Conservation (phyloP, 2,329 filamentous ascomycete species). For the Xylariaceae sp. region DNA sequence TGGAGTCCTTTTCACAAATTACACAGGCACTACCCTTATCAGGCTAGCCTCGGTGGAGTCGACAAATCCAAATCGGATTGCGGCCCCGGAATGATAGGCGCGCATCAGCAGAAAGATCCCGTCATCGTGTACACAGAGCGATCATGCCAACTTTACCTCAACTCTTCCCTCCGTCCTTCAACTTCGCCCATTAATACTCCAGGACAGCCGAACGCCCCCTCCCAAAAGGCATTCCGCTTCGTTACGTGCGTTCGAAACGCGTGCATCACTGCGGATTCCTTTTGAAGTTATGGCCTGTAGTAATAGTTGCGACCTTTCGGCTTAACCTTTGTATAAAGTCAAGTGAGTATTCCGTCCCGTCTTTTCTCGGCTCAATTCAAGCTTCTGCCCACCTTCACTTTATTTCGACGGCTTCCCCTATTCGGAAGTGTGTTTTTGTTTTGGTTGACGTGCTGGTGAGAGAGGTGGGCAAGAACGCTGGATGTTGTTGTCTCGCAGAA, state of each 20-base stretch:
- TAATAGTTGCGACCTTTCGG: constrained; percentile 19
- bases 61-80: neutral
- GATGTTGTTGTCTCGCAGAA: neutral
- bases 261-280: constrained; percentile 3
- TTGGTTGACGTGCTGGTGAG: neutral
- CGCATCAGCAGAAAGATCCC: constrained; percentile 11
- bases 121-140: constrained; percentile 9
- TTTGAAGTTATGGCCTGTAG: constrained; percentile 27
- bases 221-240: neutral
- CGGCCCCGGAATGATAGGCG: neutral
- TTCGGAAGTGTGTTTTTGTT: neutral
- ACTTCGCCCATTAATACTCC: neutral
- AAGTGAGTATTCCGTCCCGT: constrained; percentile 19
- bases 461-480: neutral
- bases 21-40: constrained; percentile 16
- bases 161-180: constrained; percentile 2
- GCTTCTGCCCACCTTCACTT: neutral
- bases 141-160: constrained; percentile 24
- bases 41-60: constrained; percentile 5
- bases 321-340: constrained; percentile 28
- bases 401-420: neutral
- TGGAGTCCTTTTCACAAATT: constrained; percentile 4
- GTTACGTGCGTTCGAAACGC: constrained; percentile 3
- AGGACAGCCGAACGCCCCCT: neutral
- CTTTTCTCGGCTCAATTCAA: constrained; percentile 7